Evolutionary conservation across 768 basidiomycete species (phyloP).

Genomic region (Pisolithus marmoratus): DNA sequence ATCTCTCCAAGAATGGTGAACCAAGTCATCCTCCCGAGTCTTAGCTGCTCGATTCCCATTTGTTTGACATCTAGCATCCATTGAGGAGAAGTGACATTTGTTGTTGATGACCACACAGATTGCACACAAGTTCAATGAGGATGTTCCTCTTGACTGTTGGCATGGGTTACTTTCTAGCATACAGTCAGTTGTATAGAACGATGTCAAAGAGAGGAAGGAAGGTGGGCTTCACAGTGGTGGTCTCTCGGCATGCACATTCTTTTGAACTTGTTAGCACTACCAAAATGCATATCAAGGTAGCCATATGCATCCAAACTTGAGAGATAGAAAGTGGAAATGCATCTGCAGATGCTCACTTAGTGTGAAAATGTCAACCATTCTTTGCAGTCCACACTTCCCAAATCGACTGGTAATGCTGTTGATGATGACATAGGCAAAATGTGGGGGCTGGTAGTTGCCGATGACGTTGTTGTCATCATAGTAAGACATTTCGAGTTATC

Average conservation of each 20-base stretch:
- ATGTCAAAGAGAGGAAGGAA: slow-evolving; percentile 62
- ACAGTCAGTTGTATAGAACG: slow-evolving; percentile 49
- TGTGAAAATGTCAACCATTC: slow-evolving; percentile 9
- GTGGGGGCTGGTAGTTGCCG: slow-evolving; percentile 8
- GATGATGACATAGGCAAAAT: slow-evolving; percentile 20
- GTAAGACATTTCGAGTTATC: slow-evolving; percentile 14
- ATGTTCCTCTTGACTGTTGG: too few species aligned
- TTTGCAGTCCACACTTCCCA: slow-evolving; percentile 12
- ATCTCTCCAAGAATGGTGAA: too few species aligned
- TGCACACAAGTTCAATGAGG: too few species aligned
- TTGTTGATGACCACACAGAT: too few species aligned
- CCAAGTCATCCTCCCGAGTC: too few species aligned
- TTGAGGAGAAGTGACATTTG: too few species aligned
- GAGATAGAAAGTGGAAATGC: neutral
- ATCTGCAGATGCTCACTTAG: neutral
- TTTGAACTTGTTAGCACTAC: neutral
- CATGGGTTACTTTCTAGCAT: too few species aligned
- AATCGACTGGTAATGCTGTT: slow-evolving; percentile 14
- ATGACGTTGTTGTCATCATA: neutral
- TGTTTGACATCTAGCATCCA: too few species aligned
- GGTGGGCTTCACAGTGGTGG: slow-evolving; percentile 30
- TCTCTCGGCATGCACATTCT: slow-evolving; percentile 9
- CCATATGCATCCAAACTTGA: neutral
- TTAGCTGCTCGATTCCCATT: too few species aligned
- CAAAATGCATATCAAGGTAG: neutral